Evolutionary conservation across 2,329 filamentous ascomycete species (phyloP), one percentile per base, ranked within the genome.

Genomic region (Claviceps sp.): DNA sequence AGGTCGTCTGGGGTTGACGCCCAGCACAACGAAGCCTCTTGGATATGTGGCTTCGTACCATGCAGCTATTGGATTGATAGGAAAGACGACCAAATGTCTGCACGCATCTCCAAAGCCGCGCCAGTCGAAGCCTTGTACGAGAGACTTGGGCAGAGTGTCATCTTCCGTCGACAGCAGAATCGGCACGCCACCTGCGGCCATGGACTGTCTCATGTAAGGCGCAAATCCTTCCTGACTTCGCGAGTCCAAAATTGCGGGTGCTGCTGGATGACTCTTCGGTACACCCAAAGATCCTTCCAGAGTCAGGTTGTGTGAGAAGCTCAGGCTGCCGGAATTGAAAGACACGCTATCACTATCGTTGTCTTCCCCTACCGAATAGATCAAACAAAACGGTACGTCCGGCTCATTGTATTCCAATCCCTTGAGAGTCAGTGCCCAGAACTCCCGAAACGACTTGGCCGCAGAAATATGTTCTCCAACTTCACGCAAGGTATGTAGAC

Each of bases 401-500:
- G 76, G 74, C 58, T 86, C 81, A 62, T 89, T 89, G 60, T 79
- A 81, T 55, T 84, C 79, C 37, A 90, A 72, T 2, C 84, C 84
- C 50, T 76, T 72, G 40, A 82, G 72, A 1, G 88, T 81, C 58
- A 84, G 76, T 1, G 71, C 69, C 86, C 86, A 91, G 62, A 90
- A 90, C 9, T 72, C 74, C 61, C 80, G 81, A 1, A 89, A 75
- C 54, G 86, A 83, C 48, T 82, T 75, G n/a, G 86, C 85, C 16
- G 77, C 71, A 3, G 84, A 79, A 5, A 84, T 88, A 54, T 77
- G 79, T 64, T 90, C 85, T 51, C 86, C 85, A 42, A 90, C 78
- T 61, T 89, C 85, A 43, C 84, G 77, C 41, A 91, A 68, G 0
- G 84, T 88, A 37, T 87, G 71, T 85, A 90, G 88, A 45, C 86